These are phyloP conservation scores for Juglanconis juglandina DNA, from an alignment of 2,329 filamentous ascomycete genomes.

Conservation along the genomic window DNA sequence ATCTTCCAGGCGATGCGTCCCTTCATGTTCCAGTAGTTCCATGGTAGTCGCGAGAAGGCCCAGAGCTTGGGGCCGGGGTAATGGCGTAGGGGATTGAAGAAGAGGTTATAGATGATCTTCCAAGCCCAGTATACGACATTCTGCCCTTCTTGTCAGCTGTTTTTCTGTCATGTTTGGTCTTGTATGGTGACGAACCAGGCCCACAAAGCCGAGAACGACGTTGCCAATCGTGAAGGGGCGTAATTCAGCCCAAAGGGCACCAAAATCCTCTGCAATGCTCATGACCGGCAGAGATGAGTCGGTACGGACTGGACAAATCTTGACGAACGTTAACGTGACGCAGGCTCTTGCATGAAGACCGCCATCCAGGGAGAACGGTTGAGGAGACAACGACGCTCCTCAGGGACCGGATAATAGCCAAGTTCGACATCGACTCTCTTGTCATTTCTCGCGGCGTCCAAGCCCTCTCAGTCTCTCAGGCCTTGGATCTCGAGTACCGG, in stretches of 20 bases:
- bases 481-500: no score
- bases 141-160: background rate
- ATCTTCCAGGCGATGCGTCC: constrained; percentile 9
- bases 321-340: background rate
- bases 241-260: background rate
- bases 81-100: constrained; percentile 31
- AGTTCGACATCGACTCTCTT: no score
- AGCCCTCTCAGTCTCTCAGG: no score
- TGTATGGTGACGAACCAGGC: background rate
- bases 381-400: no score
- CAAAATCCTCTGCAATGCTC: background rate
- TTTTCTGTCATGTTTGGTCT: background rate
- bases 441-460: no score
- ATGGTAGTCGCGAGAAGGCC: constrained; percentile 9
- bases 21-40: constrained; percentile 6
- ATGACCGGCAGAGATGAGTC: background rate
- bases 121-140: background rate
- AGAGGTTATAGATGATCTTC: constrained; percentile 7
- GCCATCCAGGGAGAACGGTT: no score
- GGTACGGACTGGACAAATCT: background rate
- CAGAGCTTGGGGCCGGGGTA: constrained; percentile 12
- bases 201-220: background rate
- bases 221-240: background rate
- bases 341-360: background rate
- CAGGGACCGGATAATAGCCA: no score